phyloP scores from a whole-genome alignment of 768 basidiomycete genomes.

The Trametes sanguinea region DNA sequence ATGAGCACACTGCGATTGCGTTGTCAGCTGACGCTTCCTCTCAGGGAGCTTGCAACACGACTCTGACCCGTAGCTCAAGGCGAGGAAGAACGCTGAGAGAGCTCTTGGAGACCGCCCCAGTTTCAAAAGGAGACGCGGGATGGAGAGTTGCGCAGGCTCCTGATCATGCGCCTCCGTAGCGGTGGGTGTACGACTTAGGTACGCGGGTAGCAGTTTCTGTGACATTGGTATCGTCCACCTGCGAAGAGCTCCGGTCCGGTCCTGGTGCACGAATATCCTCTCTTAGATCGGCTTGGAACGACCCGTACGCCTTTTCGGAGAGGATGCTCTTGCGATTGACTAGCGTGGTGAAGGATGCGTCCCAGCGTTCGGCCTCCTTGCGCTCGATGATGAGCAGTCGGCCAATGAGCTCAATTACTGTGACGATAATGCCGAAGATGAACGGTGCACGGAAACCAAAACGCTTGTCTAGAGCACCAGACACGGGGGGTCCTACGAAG shows the following conservation, averaged over 20 bases:
- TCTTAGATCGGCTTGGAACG: conserved; percentile 2
- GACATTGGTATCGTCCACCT: neutral
- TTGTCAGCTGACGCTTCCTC: neutral
- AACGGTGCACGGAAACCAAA: conserved; percentile 43
- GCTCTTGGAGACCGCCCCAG: conserved; percentile 32
- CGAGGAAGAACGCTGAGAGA: conserved; percentile 30
- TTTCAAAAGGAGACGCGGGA: conserved; percentile 27
- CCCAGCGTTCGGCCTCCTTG: conserved; percentile 36
- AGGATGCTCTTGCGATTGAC: neutral
- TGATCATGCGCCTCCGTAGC: neutral
- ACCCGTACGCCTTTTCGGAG: conserved; percentile 8
- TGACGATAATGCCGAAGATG: conserved; percentile 38
- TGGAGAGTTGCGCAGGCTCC: conserved; percentile 15
- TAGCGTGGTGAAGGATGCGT: conserved; percentile 27
- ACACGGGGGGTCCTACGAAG: conserved; percentile 42
- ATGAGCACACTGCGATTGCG: conserved; percentile 25
- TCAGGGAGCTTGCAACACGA: neutral
- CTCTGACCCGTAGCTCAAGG: conserved; percentile 40
- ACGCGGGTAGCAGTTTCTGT: neutral
- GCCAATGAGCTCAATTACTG: conserved; percentile 37
- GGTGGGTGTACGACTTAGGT: neutral
- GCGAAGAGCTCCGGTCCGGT: neutral
- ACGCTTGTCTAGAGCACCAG: conserved; percentile 39
- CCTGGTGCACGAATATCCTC: neutral
- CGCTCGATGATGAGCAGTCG: conserved; percentile 43